phyloP scores from a whole-genome alignment of 2,329 filamentous ascomycete species.

The Apiospora malaysiana region DNA sequence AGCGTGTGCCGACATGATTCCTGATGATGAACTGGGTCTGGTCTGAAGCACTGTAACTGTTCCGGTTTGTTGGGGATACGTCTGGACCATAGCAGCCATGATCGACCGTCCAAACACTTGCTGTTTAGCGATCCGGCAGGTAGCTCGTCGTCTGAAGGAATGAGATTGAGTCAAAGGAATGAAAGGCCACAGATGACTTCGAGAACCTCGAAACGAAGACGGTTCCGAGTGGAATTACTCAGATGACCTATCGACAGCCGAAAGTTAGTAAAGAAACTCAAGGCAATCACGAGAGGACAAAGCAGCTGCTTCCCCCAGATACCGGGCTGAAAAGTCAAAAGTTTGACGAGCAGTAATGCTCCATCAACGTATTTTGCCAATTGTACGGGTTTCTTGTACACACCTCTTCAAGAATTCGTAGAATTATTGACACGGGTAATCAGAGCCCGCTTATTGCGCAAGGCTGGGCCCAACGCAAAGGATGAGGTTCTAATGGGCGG shows the following conservation, averaged over 20 bases:
- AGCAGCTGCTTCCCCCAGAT: neutral
- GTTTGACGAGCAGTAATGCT: neutral
- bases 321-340: neutral
- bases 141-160: slow-evolving; percentile 7
- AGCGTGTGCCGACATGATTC: slow-evolving; percentile 57
- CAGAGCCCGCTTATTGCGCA: neutral
- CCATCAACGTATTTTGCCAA: neutral
- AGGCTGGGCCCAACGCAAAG: slow-evolving; percentile 8
- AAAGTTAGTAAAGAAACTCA: neutral
- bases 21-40: slow-evolving; percentile 69
- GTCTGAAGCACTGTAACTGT: slow-evolving; percentile 79
- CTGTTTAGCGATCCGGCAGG: slow-evolving; percentile 1
- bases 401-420: slow-evolving; percentile 16
- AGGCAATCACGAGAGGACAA: neutral
- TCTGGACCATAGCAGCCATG: slow-evolving; percentile 87
- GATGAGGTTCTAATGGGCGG: slow-evolving; percentile 5
- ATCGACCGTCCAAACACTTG: slow-evolving; percentile 41
- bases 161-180: slow-evolving; percentile 2
- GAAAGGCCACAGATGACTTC: slow-evolving; percentile 5
- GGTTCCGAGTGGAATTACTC: neutral
- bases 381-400: neutral
- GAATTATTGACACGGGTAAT: slow-evolving; percentile 13
- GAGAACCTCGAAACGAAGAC: slow-evolving; percentile 4
- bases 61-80: slow-evolving; percentile 76
- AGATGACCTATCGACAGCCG: slow-evolving; percentile 1